Evolutionary conservation across 163 green algal genomes (phyloP).

Genomic region (Scenedesmus sp.): DNA sequence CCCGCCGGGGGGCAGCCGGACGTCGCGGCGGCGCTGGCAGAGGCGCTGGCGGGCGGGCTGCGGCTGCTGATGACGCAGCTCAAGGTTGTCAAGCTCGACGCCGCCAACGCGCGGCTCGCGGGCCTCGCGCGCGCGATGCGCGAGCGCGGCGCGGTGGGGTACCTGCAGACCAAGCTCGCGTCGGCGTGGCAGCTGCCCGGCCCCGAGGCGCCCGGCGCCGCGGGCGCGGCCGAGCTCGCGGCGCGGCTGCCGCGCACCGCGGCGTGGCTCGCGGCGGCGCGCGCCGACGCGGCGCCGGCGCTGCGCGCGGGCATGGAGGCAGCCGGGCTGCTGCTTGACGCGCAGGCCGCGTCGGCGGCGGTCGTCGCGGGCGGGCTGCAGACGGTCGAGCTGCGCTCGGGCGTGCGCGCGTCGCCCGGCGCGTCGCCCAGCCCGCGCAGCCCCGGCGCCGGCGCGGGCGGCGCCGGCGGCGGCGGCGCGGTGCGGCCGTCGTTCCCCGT

Average conservation of each 20-base stretch:
- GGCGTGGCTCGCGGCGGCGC: slow-evolving; percentile 62
- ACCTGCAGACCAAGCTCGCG: slow-evolving; percentile 62
- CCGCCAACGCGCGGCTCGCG: slow-evolving; percentile 76
- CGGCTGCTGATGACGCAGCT: slow-evolving; percentile 78
- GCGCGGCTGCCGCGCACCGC: slow-evolving; percentile 59
- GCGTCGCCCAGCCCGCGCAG: not conserved
- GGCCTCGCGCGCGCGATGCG: slow-evolving; percentile 54
- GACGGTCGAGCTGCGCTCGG: slow-evolving; percentile 19
- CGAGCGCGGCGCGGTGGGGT: slow-evolving; percentile 41
- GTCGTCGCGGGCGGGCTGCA: slow-evolving; percentile 23
- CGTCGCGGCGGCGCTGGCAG: slow-evolving; percentile 37
- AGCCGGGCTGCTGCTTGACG: slow-evolving; percentile 28
- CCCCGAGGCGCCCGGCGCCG: no score
- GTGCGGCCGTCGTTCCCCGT: slow-evolving; percentile 37
- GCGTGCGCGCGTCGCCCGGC: slow-evolving; percentile 34
- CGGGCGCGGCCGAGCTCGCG: not conserved
- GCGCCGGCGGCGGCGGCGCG: not conserved
- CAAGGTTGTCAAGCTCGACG: slow-evolving; percentile 80
- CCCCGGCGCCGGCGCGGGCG: not conserved
- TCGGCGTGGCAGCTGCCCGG: slow-evolving; percentile 23
- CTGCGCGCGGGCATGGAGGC: slow-evolving; percentile 37
- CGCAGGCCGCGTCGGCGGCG: slow-evolving; percentile 24
- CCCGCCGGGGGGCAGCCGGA: not conserved
- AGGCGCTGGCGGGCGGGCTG: slow-evolving; percentile 63
- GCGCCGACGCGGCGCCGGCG: slow-evolving; percentile 42